Evolutionary conservation across 345 rosid species (phyloP), one percentile per base, ranked within the genome.

Genomic region (Citrus glauca): DNA sequence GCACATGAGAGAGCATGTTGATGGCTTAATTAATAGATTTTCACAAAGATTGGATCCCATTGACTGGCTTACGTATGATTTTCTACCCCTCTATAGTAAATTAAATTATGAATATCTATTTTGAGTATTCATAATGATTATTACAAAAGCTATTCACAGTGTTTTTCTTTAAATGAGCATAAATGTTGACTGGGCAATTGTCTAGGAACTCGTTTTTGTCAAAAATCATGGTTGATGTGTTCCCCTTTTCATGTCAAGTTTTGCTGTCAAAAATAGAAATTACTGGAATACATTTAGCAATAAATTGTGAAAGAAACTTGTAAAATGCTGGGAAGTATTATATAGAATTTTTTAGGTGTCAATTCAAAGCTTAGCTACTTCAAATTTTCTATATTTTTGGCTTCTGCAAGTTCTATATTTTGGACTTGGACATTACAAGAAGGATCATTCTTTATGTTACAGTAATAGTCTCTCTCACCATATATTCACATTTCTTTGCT

Each of bases 61-160:
- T 82, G 99, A 96, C 81, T 92, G 99, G 99, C 97, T 88, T 56
- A 96, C 99, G 98, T 96, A 89, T 89, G 97, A 79, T 73, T 56
- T 69, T 53, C 38, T 71, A 57, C 67, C 66, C 76, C 75, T 73
- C 40, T 62, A 9, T 45, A 42, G 16, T 17, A 17, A 66, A 67
- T 11, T 66, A 73, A 42, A 10, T 76, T 55, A 20, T 59, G 60
- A 72, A 45, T 32, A 45, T 53, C 33, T 38, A 67, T 64, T 66
- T 67, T 74, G 70, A 11, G 53, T 35, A 45, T 61, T 35, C 28
- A 22, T 77, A 4, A 63, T 16, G 78, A 28, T 27, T 25, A 60
- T 66, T 22, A 22, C 7, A 45, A 22, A 68, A 68, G 17, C 1
- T 70, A n/a, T 73, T 45, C 50, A 45, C 16, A 45, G n/a, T 53